A percentile compares a stretch with the other conserved stretches of the same genome.
These are phyloP conservation scores for Apiotrichum gracile DNA, from an alignment of 1,284 basidiomycete species.

Conservation along the genomic window DNA sequence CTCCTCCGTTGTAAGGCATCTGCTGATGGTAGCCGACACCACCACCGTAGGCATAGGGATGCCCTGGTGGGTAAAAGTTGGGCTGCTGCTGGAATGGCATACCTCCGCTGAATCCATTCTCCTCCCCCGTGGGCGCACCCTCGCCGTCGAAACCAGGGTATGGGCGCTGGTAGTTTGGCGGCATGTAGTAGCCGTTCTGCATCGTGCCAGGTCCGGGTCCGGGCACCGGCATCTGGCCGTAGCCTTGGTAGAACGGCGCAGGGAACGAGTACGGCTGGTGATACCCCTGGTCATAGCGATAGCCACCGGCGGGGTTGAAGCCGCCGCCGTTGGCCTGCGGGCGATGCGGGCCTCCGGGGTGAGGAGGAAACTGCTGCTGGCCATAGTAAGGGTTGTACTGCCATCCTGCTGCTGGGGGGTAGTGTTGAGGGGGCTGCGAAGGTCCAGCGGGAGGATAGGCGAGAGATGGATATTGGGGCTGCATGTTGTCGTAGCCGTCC, in stretches of 20 bases:
- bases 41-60: constrained; percentile 40
- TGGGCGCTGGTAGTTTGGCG: background rate
- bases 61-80: constrained; percentile 30
- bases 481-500: constrained; percentile 13
- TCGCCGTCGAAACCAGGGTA: constrained; percentile 2
- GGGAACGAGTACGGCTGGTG: constrained; percentile 2
- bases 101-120: constrained; percentile 5
- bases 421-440: constrained; percentile 9
- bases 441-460: constrained; percentile 15
- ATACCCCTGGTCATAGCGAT: constrained; percentile 11
- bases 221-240: constrained; percentile 30
- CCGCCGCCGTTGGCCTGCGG: constrained; percentile 10
- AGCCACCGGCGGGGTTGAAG: constrained; percentile 13
- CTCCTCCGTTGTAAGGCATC: constrained; percentile 7
- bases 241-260: constrained; percentile 14
- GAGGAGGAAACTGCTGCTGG: constrained; percentile 1
- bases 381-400: constrained; percentile 14
- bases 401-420: constrained; percentile 2
- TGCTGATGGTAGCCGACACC: constrained; percentile 32
- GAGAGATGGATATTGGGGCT: constrained; percentile 13
- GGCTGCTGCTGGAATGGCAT: constrained; percentile 10
- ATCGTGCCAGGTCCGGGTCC: constrained; percentile 39
- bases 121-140: background rate
- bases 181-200: constrained; percentile 36
- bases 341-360: constrained; percentile 9